These are phyloP conservation scores for Hypoxylon rubiginosum DNA, from an alignment of 2,329 filamentous ascomycete species.

Conservation along the genomic window DNA sequence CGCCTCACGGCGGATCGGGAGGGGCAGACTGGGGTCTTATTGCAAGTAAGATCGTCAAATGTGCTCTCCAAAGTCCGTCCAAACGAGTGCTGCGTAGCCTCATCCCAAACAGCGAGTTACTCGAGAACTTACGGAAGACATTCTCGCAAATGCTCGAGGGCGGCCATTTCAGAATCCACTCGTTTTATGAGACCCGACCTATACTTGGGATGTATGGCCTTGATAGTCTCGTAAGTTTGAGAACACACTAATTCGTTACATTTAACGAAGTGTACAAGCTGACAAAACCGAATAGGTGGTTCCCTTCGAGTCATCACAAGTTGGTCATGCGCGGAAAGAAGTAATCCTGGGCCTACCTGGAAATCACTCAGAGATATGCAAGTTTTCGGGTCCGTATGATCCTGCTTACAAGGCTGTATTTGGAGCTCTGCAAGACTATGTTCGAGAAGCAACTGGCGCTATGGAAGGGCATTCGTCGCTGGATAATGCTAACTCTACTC, in stretches of 20 bases:
- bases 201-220: constrained; percentile 13
- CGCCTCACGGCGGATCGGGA: too few relatives aligned
- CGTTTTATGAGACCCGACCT: constrained; percentile 12
- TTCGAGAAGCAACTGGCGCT: too few relatives aligned
- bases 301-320: constrained; percentile 12
- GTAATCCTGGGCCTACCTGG: constrained; percentile 4
- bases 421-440: constrained; percentile 9
- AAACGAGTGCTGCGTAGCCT: constrained; percentile 10
- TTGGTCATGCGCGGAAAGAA: constrained; percentile 6
- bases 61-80: not conserved
- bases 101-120: constrained; percentile 10
- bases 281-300: not conserved
- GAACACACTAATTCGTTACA: not conserved
- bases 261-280: too few relatives aligned
- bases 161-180: constrained; percentile 13
- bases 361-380: constrained; percentile 13
- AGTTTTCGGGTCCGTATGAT: constrained; percentile 1
- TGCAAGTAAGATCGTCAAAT: not conserved
- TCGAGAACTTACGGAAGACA: constrained; percentile 9
- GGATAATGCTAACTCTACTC: too few relatives aligned
- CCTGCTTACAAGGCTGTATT: constrained; percentile 3
- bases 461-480: too few relatives aligned
- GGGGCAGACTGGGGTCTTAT: too few relatives aligned
- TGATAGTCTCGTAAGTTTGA: constrained; percentile 3
- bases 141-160: constrained; percentile 15